phyloP scores from a whole-genome alignment of 306 rosid species.

The Spatholobus suberectus region DNA sequence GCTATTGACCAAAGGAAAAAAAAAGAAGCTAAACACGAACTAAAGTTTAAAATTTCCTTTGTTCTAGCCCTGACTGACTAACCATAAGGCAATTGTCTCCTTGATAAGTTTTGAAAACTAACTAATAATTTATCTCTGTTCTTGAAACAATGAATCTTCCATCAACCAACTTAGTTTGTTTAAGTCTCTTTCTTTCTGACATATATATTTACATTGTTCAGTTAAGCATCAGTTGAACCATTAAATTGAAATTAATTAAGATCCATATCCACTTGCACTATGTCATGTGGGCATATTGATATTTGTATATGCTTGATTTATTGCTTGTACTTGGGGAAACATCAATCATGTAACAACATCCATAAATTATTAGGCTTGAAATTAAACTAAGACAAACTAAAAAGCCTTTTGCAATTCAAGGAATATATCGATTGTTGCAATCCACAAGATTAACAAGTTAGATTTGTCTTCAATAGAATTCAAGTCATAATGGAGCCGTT shows the following conservation, averaged over 20 bases:
- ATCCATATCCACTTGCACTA: slow-evolving; percentile 32
- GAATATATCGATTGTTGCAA: slow-evolving; percentile 32
- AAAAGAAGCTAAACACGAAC: slow-evolving; percentile 41
- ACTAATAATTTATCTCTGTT: slow-evolving; percentile 5
- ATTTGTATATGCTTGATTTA: slow-evolving; percentile 35
- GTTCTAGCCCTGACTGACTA: slow-evolving; percentile 6
- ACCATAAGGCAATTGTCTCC: slow-evolving; percentile 38
- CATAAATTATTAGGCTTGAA: slow-evolving; percentile 39
- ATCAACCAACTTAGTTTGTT: not conserved
- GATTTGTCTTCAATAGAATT: slow-evolving; percentile 14
- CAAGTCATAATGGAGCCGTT: slow-evolving; percentile 38
- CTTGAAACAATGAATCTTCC: slow-evolving; percentile 38
- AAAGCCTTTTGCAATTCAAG: slow-evolving; percentile 26
- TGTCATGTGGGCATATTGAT: slow-evolving; percentile 43
- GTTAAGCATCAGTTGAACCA: not conserved
- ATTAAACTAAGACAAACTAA: slow-evolving; percentile 21
- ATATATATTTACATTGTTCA: slow-evolving; percentile 7
- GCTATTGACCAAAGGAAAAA: not conserved
- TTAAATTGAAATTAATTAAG: slow-evolving; percentile 15
- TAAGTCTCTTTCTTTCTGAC: slow-evolving; percentile 26
- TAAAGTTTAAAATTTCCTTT: slow-evolving; percentile 8
- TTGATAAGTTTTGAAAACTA: not conserved
- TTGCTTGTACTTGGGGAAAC: slow-evolving; percentile 45
- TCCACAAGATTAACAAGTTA: slow-evolving; percentile 25
- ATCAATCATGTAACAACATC: slow-evolving; percentile 46